Evolutionary conservation across 75 land plant species (phyloP), one percentile per base, ranked within the genome.

Genomic region (Pinus albicaulis): DNA sequence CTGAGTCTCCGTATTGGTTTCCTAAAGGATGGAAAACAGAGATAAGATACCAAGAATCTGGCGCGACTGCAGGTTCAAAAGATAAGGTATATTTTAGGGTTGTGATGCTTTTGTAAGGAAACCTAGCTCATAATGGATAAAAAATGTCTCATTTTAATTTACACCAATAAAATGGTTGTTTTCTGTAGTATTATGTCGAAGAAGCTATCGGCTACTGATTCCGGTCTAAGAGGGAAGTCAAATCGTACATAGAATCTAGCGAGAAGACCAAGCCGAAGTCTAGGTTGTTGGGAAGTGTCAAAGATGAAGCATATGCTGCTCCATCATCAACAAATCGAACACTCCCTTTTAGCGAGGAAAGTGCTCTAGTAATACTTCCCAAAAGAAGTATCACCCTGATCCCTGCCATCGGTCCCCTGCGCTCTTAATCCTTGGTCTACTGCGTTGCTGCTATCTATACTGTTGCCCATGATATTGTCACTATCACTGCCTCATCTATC

Each of bases 1-100:
- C 28, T 34, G 3, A 28, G 17, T 34, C 70, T 19, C 70, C 41
- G 16, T 10, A 14, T 31, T 65, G 41, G 70, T 11, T 65, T 65
- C 70, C 70, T 3, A 28, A 65, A 6, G 70, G 70, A 12, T 65
- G 70, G 70, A 65, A 11, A 28, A 65, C 70, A 65, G 34, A 65
- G 6, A 2, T 28, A 26, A 65, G 19, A 65, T 31, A 2, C 41
- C 70, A n/a, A 28, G n/a, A 28, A 31, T 16, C 34, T 65, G 70
- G 70, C 41, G 17, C 36, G 17, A 65, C 70, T 34, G 70, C 70
- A 65, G 70, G 70, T 19, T 28, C 70, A 65, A 34, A 7, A 10
- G 70, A 65, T 65, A 65, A 31, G 69, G 69, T 65, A 4, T 28
- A 55, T 65, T 70, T 65, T 65, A 16, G 16, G 2, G 5, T 31